Base-by-base conservation (phyloP, 1,284 basidiomycete species). In the Tilletiaria anomala region DNA sequence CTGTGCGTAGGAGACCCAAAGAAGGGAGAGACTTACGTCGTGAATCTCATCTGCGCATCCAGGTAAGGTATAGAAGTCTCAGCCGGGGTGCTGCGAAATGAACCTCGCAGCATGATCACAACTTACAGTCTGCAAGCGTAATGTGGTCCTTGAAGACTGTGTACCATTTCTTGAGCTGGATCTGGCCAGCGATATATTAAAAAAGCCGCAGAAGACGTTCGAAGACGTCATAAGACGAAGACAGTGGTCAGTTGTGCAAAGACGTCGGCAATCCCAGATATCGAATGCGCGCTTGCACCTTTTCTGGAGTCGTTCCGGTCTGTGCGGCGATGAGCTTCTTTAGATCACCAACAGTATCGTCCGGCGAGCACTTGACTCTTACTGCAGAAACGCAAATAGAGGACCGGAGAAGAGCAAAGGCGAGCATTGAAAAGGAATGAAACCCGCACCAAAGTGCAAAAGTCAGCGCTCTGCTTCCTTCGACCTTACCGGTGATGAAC, bases 241-340 rank as follows among this genome's bases (percentile, higher is more conserved):
- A 11, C 8, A 20, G 36, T 8, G 34, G 15, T 18, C 21, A 15
- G 15, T 8, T 8, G 34, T 8, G 34, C 8, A 8, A 35, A 15
- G 21, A 8, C 8, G 21, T 18, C 16, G 15, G 21, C 16, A 8
- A 18, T 8, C 16, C 8, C 21, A 8, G 21, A 15, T 18, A 8
- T 15, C 34, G 34, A 35, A 35, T 18, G 11, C 14, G 11, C 20
- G 36, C 10, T n/a, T 24, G 37, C 39, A 70, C 70, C 49, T 69
- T 69, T 36, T 68, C 54, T 2, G 69, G 60, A 14, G 84, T 78
- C 3, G 89, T 96, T 36, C 91, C 93, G 0, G 79, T 96, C 70
- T 97, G 91, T 3, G 88, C 89, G 2, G 83, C 88, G 53, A 97
- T 94, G 45, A 96, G 79, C 69, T 83, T 83, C 74, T 97, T 97